phyloP scores from a whole-genome alignment of 2,329 filamentous ascomycete genomes.

The Teratosphaeria nubilosa region DNA sequence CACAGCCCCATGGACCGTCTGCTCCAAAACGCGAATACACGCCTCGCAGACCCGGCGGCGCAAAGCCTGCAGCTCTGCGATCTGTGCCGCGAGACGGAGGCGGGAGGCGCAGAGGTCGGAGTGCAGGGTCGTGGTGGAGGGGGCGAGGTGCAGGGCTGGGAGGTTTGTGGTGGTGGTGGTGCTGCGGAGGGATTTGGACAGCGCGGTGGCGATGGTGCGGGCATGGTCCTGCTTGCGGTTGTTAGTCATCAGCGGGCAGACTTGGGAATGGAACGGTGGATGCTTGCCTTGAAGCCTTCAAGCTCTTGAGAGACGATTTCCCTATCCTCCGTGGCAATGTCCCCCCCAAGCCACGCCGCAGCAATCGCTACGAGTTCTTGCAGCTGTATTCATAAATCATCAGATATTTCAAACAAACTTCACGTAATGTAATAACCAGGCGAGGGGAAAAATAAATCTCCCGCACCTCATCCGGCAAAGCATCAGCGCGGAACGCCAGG shows the following conservation, averaged over 20 bases:
- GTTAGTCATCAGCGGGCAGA: too few relatives aligned
- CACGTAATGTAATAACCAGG: background rate
- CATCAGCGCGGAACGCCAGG: constrained; percentile 25
- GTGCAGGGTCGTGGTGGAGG: too few relatives aligned
- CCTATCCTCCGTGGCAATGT: constrained; percentile 27
- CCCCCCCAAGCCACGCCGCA: constrained; percentile 29
- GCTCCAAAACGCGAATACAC: constrained; percentile 36
- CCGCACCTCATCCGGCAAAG: constrained; percentile 30
- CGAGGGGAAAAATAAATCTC: too few relatives aligned
- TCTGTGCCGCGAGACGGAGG: constrained; percentile 25
- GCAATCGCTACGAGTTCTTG: constrained; percentile 34
- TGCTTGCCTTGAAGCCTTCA: too few relatives aligned
- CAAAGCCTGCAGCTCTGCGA: constrained; percentile 24
- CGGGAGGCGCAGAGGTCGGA: constrained; percentile 20
- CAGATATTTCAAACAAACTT: background rate
- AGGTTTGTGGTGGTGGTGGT: constrained; percentile 10
- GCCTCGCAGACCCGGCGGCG: constrained; percentile 29
- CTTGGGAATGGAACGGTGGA: too few relatives aligned
- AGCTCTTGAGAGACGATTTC: constrained; percentile 31
- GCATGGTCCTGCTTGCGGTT: constrained; percentile 30
- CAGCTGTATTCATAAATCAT: constrained; percentile 22
- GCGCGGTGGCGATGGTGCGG: constrained; percentile 21
- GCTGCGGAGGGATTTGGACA: constrained; percentile 26
- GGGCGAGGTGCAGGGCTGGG: too few relatives aligned
- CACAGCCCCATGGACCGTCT: constrained; percentile 36